phyloP scores from a whole-genome alignment of 2,329 filamentous ascomycete genomes.

The Chaetomium globosum region DNA sequence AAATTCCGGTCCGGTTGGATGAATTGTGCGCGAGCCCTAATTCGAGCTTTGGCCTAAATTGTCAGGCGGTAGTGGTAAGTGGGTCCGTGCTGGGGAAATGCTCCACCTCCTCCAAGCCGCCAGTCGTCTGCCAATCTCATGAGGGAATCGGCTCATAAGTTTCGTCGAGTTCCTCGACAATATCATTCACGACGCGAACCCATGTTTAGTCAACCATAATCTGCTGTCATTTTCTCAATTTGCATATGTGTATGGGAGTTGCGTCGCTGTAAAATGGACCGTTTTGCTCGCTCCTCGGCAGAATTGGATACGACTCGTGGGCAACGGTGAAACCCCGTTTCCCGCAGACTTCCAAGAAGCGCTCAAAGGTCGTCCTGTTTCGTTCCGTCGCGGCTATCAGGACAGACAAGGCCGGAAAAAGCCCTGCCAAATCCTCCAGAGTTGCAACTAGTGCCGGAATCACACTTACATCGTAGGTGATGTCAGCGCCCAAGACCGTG shows the following conservation, averaged over 20 bases:
- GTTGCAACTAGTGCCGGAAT: conserved; percentile 68
- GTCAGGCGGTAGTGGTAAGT: conserved; percentile 21
- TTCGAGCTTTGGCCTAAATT: conserved; percentile 29
- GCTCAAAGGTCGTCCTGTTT: conserved; percentile 68
- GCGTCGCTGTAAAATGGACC: conserved; percentile 67
- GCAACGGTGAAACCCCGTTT: conserved; percentile 49
- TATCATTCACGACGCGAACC: background rate
- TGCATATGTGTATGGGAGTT: conserved; percentile 62
- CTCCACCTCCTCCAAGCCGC: background rate
- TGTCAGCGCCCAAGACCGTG: conserved; percentile 72
- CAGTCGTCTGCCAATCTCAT: too few species aligned
- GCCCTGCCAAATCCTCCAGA: conserved; percentile 61
- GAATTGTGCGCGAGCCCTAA: conserved; percentile 54
- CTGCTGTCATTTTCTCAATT: conserved; percentile 24
- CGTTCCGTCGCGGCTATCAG: conserved; percentile 72
- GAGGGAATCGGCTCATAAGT: too few species aligned
- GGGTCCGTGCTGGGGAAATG: background rate
- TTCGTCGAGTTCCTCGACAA: too few species aligned
- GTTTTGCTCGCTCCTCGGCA: conserved; percentile 48
- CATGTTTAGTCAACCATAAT: background rate
- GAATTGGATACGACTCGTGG: conserved; percentile 49
- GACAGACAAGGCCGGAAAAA: conserved; percentile 60
- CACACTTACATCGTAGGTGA: conserved; percentile 71
- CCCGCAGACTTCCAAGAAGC: conserved; percentile 63
- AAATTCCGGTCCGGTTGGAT: conserved; percentile 39